Percentiles rank a stretch among this genome's conserved stretches.
phyloP scores from a whole-genome alignment of 805 yeast species.

The Debaryomyces prosopidis region DNA sequence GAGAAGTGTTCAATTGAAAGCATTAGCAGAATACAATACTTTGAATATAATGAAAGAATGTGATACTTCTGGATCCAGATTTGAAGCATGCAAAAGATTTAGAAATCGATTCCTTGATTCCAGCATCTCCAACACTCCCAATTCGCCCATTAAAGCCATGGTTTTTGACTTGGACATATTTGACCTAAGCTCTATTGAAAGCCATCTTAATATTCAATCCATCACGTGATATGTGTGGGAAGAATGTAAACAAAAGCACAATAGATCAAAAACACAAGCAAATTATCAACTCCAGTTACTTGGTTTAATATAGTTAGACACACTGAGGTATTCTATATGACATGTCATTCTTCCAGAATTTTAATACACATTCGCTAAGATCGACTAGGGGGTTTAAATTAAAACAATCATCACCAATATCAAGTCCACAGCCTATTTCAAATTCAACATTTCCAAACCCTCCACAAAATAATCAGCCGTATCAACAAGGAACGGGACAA shows the following conservation, averaged over 20 bases:
- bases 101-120: neutral
- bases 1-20: neutral
- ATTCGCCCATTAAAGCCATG: conserved; percentile 1
- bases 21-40: conserved; percentile 1
- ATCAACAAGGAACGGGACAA: conserved; percentile 9
- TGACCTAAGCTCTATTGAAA: conserved; percentile 2
- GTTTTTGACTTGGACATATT: conserved; percentile 1
- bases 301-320: neutral
- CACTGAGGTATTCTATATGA: neutral
- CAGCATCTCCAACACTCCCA: neutral
- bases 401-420: conserved; percentile 39
- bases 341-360: conserved; percentile 45
- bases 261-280: conserved; percentile 1
- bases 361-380: conserved; percentile 43
- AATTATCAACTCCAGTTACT: neutral
- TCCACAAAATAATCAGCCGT: conserved; percentile 7
- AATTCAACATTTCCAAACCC: conserved; percentile 32
- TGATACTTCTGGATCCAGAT: neutral
- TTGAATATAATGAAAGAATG: conserved; percentile 9
- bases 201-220: neutral
- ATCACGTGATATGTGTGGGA: neutral
- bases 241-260: conserved; percentile 7
- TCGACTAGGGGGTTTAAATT: conserved; percentile 45
- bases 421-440: conserved; percentile 39
- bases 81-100: conserved; percentile 3